phyloP scores from a whole-genome alignment of 1,284 basidiomycete species.

The Tremellales sp. region DNA sequence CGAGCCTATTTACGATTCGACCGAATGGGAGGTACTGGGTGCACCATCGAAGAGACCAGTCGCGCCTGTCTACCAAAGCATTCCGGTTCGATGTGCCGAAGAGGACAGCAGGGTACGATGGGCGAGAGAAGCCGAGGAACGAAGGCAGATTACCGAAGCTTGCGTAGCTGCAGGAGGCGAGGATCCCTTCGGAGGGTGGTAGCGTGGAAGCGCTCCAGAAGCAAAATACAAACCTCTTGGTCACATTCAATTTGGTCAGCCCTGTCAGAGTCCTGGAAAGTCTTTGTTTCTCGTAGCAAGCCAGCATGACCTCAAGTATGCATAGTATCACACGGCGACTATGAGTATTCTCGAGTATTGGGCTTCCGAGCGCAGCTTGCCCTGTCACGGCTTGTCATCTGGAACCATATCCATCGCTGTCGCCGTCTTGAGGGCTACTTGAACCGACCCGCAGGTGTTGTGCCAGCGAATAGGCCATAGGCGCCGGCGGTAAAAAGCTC shows the following conservation, averaged over 20 bases:
- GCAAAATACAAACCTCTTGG: too few relatives aligned
- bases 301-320: neutral
- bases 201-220: too few relatives aligned
- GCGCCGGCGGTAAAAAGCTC: too few relatives aligned
- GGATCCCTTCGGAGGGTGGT: slow-evolving; percentile 9
- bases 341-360: too few relatives aligned
- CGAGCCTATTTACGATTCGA: neutral
- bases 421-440: too few relatives aligned
- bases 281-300: neutral
- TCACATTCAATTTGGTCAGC: too few relatives aligned
- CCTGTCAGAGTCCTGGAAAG: neutral
- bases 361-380: too few relatives aligned
- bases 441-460: too few relatives aligned
- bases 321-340: too few relatives aligned
- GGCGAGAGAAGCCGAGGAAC: neutral
- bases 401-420: too few relatives aligned
- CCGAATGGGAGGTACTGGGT: neutral
- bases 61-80: neutral
- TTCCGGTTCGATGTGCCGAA: neutral
- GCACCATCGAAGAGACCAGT: neutral
- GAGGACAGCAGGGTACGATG: neutral
- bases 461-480: too few relatives aligned
- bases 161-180: neutral
- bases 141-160: neutral
- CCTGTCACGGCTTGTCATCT: too few relatives aligned